These are phyloP conservation scores for Neofusicoccum umdonicola DNA, from an alignment of 2,329 filamentous ascomycete species.

Conservation along the genomic window DNA sequence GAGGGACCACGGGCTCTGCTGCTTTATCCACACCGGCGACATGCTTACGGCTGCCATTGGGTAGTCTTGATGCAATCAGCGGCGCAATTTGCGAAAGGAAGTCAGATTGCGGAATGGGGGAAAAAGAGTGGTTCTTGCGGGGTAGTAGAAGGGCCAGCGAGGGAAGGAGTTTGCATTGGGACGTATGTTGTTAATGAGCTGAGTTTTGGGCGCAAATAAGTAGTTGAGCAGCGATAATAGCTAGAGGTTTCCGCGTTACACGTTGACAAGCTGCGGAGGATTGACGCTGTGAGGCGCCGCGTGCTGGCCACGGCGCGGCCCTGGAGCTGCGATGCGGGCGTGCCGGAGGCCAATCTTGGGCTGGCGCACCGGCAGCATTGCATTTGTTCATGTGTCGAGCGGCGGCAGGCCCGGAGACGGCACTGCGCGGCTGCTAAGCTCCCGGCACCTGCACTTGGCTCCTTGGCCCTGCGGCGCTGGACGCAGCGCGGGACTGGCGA, in stretches of 20 bases:
- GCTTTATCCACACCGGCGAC: conserved; percentile 5
- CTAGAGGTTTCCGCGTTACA: conserved; percentile 10
- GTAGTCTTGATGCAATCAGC: not conserved
- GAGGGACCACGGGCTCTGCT: not conserved
- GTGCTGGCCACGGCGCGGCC: not conserved
- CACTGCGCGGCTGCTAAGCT: not conserved
- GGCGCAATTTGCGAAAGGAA: not conserved
- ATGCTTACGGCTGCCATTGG: not conserved
- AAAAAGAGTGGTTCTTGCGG: conserved; percentile 4
- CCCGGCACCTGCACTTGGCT: not conserved
- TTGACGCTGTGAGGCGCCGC: not conserved
- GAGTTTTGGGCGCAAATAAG: conserved; percentile 15
- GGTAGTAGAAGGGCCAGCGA: not conserved
- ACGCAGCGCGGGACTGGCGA: not conserved
- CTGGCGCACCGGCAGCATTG: not conserved
- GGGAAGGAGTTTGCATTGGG: conserved; percentile 5
- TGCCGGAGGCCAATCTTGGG: not conserved
- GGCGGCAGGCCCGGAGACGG: not conserved
- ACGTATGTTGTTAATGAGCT: conserved; percentile 15
- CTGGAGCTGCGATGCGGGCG: not conserved
- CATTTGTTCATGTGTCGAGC: too few species aligned
- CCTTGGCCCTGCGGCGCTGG: not conserved
- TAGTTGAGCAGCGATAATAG: conserved; percentile 17
- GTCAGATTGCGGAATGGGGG: conserved; percentile 2
- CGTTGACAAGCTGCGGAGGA: not conserved